These are phyloP conservation scores for Beauveria medogensis DNA, from an alignment of 2,329 filamentous ascomycete species.

Conservation along the genomic window DNA sequence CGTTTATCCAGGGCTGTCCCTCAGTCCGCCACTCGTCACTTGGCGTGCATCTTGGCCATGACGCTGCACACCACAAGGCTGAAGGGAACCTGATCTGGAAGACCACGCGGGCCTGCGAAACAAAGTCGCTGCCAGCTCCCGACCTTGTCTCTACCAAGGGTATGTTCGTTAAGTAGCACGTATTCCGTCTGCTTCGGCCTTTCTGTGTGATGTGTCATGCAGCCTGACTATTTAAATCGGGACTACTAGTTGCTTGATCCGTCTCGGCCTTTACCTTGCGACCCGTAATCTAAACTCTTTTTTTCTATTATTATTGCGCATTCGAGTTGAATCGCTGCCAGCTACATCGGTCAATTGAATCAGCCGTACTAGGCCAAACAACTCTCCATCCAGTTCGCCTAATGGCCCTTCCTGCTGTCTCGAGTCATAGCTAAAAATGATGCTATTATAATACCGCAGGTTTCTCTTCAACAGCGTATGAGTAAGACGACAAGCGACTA, in stretches of 20 bases:
- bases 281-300: neutral
- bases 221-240: conserved; percentile 2
- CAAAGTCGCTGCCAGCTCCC: neutral
- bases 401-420: neutral
- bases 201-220: conserved; percentile 6
- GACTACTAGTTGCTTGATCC: neutral
- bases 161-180: too few relatives aligned
- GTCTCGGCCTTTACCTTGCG: neutral
- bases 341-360: too few relatives aligned
- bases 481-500: neutral
- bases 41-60: conserved; percentile 1
- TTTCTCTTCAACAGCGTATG: neutral
- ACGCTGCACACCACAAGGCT: conserved; percentile 1
- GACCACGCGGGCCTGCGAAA: neutral
- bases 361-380: neutral
- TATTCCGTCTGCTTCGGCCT: neutral
- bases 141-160: too few relatives aligned
- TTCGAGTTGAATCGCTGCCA: neutral
- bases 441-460: neutral
- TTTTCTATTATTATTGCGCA: neutral
- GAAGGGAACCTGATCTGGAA: conserved; percentile 7
- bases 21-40: neutral
- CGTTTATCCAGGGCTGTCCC: conserved; percentile 1
- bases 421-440: too few relatives aligned
- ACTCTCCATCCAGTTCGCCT: neutral